Base-by-base conservation (phyloP, 768 basidiomycete species). In the Boletus subcaerulescens region DNA sequence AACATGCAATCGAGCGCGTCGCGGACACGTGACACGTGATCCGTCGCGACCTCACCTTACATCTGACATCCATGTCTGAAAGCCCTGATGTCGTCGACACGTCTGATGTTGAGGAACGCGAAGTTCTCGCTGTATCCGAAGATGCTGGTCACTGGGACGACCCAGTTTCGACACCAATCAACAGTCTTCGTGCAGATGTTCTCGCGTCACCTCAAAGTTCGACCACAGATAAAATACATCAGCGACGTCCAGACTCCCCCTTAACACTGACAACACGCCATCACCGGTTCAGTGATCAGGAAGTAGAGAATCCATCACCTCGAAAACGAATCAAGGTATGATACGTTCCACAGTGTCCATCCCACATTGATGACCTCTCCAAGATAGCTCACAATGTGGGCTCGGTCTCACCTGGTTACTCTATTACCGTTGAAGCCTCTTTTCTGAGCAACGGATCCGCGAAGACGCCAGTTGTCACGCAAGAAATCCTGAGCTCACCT, bases 31-130 rank as follows among this genome's bases (percentile, higher is more conserved):
- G 65, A 67, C 50, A 43, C 17, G 38, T n/a, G 38, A 42, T 22
- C 20, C 41, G 10, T 44, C 46, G 42, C 46, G 50, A 39, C 42
- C 17, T 11, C 13, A 9, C 26, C 1, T 29, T 9, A 29, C 29
- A 29, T 29, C 29, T 29, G 8, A 29, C 29, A 0, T 9, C 45
- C 45, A 65, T 65, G 64, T 29, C 29, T 8, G 62, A 67, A 14
- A 57, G 52, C 41, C 57, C 57, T 7, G 82, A 82, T 42, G 63
- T 80, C 45, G 79, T 87, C 14, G 83, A 83, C 61, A 85, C 85
- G 17, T 86, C 85, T 5, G 85, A 87, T 59, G 68, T 73, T 45
- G 85, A 86, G 60, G 85, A 87, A 59, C 74, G 75, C 39, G 80
- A 80, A 60, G 73, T 75, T 43, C 56, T 79, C n/a, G 42, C 53